Percentiles rank a stretch among this genome's conserved stretches.
Evolutionary conservation across 352 stramenopile species (phyloP).

Genomic region (Phytophthora crassamura): DNA sequence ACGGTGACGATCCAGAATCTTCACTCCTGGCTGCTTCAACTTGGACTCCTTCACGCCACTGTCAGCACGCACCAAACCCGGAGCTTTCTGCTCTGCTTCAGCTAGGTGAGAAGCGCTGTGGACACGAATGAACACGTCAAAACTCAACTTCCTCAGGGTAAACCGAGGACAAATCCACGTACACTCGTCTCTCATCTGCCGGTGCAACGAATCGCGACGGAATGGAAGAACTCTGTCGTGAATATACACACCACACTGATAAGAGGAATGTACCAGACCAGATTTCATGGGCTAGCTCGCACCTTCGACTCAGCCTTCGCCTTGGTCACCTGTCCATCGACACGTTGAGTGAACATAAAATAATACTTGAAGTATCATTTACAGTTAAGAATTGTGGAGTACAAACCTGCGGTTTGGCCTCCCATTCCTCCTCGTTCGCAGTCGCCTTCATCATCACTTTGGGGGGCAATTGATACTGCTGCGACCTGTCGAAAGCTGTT

Average conservation of each 20-base stretch:
- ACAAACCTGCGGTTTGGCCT: slow-evolving; percentile 28
- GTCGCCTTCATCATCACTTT: slow-evolving; percentile 40
- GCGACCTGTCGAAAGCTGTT: neutral
- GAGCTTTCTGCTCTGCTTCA: slow-evolving; percentile 28
- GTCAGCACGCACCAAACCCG: slow-evolving; percentile 3
- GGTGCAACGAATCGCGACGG: slow-evolving; percentile 17
- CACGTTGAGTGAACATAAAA: neutral
- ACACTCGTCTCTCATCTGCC: slow-evolving; percentile 50
- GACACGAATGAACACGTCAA: neutral
- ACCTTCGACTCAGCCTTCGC: slow-evolving; percentile 29
- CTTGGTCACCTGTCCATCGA: slow-evolving; percentile 16
- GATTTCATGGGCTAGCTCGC: neutral
- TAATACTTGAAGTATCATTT: neutral
- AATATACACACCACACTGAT: neutral
- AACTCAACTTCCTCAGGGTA: neutral
- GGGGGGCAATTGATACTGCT: neutral
- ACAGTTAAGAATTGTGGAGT: neutral
- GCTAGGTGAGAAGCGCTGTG: slow-evolving; percentile 26
- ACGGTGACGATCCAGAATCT: slow-evolving; percentile 55
- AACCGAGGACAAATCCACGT: slow-evolving; percentile 2
- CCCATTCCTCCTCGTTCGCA: slow-evolving; percentile 25
- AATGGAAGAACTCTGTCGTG: slow-evolving; percentile 9
- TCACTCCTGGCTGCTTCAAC: slow-evolving; percentile 71
- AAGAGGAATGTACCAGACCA: neutral
- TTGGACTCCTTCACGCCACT: slow-evolving; percentile 71